A percentile compares a stretch with the other conserved stretches of the same genome.
Evolutionary conservation across 2,329 filamentous ascomycete species (phyloP).

Genomic region (Penicillium sp.): DNA sequence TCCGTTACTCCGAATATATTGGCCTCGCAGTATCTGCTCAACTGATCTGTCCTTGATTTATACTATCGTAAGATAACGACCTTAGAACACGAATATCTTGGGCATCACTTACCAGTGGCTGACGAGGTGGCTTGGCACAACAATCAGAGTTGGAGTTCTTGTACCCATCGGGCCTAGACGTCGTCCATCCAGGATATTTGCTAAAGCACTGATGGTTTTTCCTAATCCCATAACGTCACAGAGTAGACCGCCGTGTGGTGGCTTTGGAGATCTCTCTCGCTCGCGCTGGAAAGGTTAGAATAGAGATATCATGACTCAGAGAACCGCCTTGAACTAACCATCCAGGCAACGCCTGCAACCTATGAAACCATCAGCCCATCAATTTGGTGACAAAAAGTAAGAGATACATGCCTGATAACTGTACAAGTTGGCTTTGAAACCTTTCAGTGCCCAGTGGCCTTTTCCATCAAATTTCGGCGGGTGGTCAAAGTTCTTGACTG

Average conservation of each 20-base stretch:
- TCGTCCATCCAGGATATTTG: slow-evolving; percentile 39
- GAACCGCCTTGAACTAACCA: slow-evolving; percentile 23
- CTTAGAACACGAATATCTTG: not conserved
- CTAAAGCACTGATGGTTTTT: slow-evolving; percentile 40
- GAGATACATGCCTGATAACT: not conserved
- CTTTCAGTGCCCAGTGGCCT: not conserved
- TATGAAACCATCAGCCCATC: slow-evolving; percentile 14
- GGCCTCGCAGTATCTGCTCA: not conserved
- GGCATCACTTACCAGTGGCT: slow-evolving; percentile 33
- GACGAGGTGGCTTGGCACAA: slow-evolving; percentile 35
- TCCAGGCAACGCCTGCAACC: slow-evolving; percentile 34
- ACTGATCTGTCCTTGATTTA: slow-evolving; percentile 25
- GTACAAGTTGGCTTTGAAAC: not conserved
- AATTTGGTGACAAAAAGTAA: not conserved
- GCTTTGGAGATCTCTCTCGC: slow-evolving; percentile 23
- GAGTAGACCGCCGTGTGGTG: slow-evolving; percentile 38
- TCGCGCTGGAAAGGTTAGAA: slow-evolving; percentile 27
- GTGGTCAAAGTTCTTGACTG: not conserved
- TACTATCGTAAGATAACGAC: not conserved
- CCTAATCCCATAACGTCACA: slow-evolving; percentile 45
- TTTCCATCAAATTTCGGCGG: not conserved
- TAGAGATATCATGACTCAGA: not conserved
- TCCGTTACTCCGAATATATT: too few relatives aligned
- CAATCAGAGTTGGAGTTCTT: slow-evolving; percentile 37
- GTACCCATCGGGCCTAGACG: slow-evolving; percentile 13